Conservation (phyloP, 345 rosid species). For the Gossypium rotundifolium region DNA sequence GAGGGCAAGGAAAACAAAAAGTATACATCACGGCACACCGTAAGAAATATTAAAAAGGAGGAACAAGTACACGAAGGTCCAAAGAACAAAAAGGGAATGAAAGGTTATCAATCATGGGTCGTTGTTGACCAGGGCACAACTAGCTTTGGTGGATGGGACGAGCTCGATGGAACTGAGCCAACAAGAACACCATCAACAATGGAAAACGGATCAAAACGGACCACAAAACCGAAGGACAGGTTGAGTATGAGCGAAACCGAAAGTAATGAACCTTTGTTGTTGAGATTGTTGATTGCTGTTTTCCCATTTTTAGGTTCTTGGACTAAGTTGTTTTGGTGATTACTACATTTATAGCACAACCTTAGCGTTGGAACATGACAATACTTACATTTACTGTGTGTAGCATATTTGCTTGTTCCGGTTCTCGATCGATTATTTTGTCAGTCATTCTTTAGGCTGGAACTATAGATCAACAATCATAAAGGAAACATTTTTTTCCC, state of each 20-base stretch:
- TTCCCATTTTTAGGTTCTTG: constrained; percentile 54
- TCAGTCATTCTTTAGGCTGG: neutral
- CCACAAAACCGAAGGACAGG: constrained; percentile 16
- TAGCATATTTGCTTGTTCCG: neutral
- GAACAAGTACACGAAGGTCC: constrained; percentile 16
- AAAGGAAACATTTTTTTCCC: neutral
- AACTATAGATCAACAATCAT: constrained; percentile 3
- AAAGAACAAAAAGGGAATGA: constrained; percentile 19
- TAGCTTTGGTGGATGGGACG: constrained; percentile 62
- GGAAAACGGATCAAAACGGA: constrained; percentile 10
- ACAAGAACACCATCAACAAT: constrained; percentile 8
- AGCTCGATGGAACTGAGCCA: constrained; percentile 26
- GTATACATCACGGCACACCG: constrained; percentile 14
- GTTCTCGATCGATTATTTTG: neutral
- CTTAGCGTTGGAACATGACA: neutral
- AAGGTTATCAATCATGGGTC: constrained; percentile 22
- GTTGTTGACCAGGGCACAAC: constrained; percentile 14
- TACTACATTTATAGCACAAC: neutral
- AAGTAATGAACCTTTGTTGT: constrained; percentile 34
- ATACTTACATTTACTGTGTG: neutral
- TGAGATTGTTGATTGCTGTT: constrained; percentile 52
- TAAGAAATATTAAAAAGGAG: constrained; percentile 15
- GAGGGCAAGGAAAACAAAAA: constrained; percentile 20
- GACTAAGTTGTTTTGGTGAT: constrained; percentile 42
- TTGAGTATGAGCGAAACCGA: constrained; percentile 22